A percentile compares a stretch with the other conserved stretches of the same genome.
Conservation (phyloP, 1,139 yeast genomes). For the Kodamaea arcana region DNA sequence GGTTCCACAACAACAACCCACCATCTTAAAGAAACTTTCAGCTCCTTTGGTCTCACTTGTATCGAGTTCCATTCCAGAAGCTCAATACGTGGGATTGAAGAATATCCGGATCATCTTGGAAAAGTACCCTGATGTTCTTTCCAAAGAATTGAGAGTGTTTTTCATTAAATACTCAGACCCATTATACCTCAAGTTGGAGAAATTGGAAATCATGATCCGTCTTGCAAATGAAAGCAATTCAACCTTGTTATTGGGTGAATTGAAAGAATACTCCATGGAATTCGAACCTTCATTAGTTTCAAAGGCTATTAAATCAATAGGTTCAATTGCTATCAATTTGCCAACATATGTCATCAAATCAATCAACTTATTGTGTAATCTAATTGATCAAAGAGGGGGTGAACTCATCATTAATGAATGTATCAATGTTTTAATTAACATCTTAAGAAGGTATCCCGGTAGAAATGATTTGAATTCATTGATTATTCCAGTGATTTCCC, state of each 20-base stretch:
- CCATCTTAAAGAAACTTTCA: constrained; percentile 67
- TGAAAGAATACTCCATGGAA: constrained; percentile 91
- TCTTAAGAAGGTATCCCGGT: constrained; percentile 75
- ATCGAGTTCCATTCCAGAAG: constrained; percentile 83
- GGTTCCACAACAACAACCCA: constrained; percentile 34
- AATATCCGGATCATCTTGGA: constrained; percentile 88
- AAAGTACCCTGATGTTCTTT: constrained; percentile 75
- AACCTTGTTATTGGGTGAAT: constrained; percentile 70
- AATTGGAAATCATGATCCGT: constrained; percentile 84
- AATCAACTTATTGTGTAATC: constrained; percentile 69
- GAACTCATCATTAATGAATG: constrained; percentile 80
- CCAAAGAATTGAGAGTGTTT: constrained; percentile 82
- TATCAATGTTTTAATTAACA: constrained; percentile 69
- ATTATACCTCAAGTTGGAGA: constrained; percentile 84
- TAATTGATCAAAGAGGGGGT: constrained; percentile 70
- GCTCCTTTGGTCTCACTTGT: constrained; percentile 89
- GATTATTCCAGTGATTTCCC: constrained; percentile 65
- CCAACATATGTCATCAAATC: constrained; percentile 60
- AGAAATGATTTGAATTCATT: constrained; percentile 55
- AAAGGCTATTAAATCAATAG: constrained; percentile 77
- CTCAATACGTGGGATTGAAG: constrained; percentile 91
- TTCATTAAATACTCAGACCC: constrained; percentile 96
- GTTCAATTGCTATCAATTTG: constrained; percentile 83
- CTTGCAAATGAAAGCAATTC: constrained; percentile 72
- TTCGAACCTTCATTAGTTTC: constrained; percentile 87